Evolutionary conservation across 805 yeast genomes (phyloP).

Genomic region (Saturnispora saitoi): DNA sequence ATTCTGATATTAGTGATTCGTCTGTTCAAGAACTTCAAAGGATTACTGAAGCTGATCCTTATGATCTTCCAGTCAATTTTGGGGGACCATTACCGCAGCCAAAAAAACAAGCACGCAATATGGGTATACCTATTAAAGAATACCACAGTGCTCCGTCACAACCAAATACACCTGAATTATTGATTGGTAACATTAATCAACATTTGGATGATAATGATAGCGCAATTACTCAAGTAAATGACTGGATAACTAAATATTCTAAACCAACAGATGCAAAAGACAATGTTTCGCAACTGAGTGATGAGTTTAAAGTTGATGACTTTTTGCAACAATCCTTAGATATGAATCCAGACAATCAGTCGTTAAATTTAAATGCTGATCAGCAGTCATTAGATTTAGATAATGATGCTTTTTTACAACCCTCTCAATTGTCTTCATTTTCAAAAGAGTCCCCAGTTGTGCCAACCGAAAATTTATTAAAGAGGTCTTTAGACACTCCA

Average conservation of each 20-base stretch:
- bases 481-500: not conserved
- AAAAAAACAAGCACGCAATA: not conserved
- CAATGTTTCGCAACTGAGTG: slow-evolving; percentile 11
- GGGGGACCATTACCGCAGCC: not conserved
- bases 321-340: slow-evolving; percentile 20
- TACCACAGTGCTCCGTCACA: not conserved
- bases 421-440: not conserved
- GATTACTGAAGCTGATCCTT: not conserved
- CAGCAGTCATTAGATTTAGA: slow-evolving; percentile 11
- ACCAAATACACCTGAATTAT: slow-evolving; percentile 15
- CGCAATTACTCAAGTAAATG: slow-evolving; percentile 47
- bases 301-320: slow-evolving; percentile 20
- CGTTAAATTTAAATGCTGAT: slow-evolving; percentile 9
- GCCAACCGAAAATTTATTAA: not conserved
- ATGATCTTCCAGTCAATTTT: not conserved
- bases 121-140: slow-evolving; percentile 3
- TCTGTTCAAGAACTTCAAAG: slow-evolving; percentile 5
- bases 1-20: slow-evolving; percentile 7
- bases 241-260: slow-evolving; percentile 35
- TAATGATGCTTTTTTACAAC: slow-evolving; percentile 5
- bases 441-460: not conserved
- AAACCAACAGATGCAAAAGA: slow-evolving; percentile 6
- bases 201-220: slow-evolving; percentile 42
- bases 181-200: slow-evolving; percentile 37
- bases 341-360: slow-evolving; percentile 10